Base-by-base conservation (phyloP, 495 filamentous ascomycete species). In the Penicillium dipodomyicola region DNA sequence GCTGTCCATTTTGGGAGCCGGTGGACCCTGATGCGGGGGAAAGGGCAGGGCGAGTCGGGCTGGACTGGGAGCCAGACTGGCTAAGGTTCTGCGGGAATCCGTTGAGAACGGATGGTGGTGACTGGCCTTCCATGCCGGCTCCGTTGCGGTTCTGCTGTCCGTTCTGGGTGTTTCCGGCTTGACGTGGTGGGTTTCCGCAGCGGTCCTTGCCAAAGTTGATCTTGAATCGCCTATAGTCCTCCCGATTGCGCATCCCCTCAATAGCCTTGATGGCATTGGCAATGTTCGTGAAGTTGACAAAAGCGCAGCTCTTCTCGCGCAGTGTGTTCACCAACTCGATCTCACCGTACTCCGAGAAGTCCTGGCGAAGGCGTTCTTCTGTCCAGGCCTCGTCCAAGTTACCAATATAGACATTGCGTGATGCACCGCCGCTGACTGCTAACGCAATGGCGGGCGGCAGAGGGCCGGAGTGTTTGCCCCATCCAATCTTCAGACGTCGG, bases 261-360 rank as follows among this genome's bases (percentile, higher is more conserved):
- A 98, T 98, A 5, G 94, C 95, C 72, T 98, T 98, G 79, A 98
- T 98, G 40, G 94, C 94, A 59, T 98, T 98, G 61, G 94, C 94
- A 63, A 98, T 98, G 76, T 98, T 97, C 65, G 94, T 97, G 69
- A 98, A 98, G 72, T 98, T 98, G 72, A 97, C 95, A 65, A 98
- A 98, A 0, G 94, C 94, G 72, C 94, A 97, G 76, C 91, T 96
- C 86, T 98, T 98, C 81, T 98, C 94, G 46, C 94, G 87, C 48
- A 98, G 77, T 15, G 95, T 87, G 77, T 98, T 98, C 32, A 97
- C 94, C 56, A 97, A 80, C 73, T 98, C 94, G 60, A 97, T 97
- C 77, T 98, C 94, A 59, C 94, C 94, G 63, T 91, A 97, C 72
- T 98, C 94, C 17, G 92, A 89, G 69, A 98, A 98, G 73, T 98